Evolutionary conservation across 331 rosid species (phyloP), one percentile per base, ranked within the genome.

Genomic region (Quercus lobata): DNA sequence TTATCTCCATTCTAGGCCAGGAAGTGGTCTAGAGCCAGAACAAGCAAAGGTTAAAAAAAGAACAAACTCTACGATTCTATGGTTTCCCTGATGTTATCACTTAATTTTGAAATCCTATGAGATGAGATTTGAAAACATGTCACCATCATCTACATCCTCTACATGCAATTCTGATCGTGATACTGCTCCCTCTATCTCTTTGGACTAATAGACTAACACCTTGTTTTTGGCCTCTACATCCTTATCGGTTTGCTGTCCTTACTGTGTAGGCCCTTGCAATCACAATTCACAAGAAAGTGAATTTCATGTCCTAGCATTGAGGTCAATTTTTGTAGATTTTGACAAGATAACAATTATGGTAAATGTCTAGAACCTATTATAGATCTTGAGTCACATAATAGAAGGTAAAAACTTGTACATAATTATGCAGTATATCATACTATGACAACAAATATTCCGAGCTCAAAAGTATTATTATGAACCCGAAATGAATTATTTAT

Each of bases 1-100:
- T 19, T 16, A 34, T 68, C 53, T 68, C 53, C 72, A 80, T 46
- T 76, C 69, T 44, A 41, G 73, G 73, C 54, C 81, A 76, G 81
- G 75, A 5, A 15, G 12, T 58, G 73, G 18, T 37, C 81, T 76
- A 69, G 46, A 63, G 61, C 57, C 69, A 76, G 68, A 71, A 37
- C 16, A 61, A 44, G 53, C 3, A 41, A 7, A 7, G 11, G 53
- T 9, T 35, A 19, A 19, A 68, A 19, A 68, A 35, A 35, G 72
- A 34, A 19, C 10, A 34, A 18, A 25, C 37, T 62, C 37, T 41
- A 8, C 46, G 46, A 12, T 62, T 62, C 69, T 62, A 1, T 15
- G 37, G 32, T 25, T 60, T 10, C 32, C 7, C 34, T 25, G 19
- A 24, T 58, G 30, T n/a, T 41, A 58, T 22, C 30, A 16, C 70